These are phyloP conservation scores for Phytophthora ramorum DNA, from an alignment of 352 stramenopile species.

Conservation along the genomic window DNA sequence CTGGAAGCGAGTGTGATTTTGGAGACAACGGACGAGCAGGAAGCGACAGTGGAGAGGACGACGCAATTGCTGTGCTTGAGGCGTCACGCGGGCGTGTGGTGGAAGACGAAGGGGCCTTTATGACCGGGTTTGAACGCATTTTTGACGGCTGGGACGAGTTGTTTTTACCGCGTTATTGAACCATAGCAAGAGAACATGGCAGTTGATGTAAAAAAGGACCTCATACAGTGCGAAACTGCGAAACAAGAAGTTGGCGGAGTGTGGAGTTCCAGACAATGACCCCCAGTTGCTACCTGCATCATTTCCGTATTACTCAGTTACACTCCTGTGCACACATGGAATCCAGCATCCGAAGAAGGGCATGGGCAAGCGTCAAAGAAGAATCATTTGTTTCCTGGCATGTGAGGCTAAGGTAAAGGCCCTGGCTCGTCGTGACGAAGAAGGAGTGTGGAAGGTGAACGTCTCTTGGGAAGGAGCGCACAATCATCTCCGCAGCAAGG, in stretches of 20 bases:
- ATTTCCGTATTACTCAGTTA: slow-evolving; percentile 20
- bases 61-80: too few relatives aligned
- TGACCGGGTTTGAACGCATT: too few relatives aligned
- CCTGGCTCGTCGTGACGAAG: background rate
- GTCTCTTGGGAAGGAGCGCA: background rate
- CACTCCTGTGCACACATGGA: slow-evolving; percentile 7
- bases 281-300: background rate
- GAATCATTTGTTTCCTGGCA: slow-evolving; percentile 2
- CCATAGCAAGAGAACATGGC: too few relatives aligned
- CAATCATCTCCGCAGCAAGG: slow-evolving; percentile 1
- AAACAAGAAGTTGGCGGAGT: background rate
- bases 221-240: background rate
- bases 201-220: background rate
- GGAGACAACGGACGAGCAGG: too few relatives aligned
- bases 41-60: too few relatives aligned
- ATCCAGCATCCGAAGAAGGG: slow-evolving; percentile 10
- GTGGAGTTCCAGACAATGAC: background rate
- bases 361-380: background rate
- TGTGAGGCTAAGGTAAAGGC: slow-evolving; percentile 14
- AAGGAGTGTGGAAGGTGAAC: background rate
- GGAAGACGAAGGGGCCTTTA: too few relatives aligned
- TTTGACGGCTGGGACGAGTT: too few relatives aligned
- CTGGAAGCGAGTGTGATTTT: too few relatives aligned
- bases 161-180: too few relatives aligned
- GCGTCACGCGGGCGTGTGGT: too few relatives aligned